Conservation (phyloP, 257 asterid species). For the Cordia subcordata region DNA sequence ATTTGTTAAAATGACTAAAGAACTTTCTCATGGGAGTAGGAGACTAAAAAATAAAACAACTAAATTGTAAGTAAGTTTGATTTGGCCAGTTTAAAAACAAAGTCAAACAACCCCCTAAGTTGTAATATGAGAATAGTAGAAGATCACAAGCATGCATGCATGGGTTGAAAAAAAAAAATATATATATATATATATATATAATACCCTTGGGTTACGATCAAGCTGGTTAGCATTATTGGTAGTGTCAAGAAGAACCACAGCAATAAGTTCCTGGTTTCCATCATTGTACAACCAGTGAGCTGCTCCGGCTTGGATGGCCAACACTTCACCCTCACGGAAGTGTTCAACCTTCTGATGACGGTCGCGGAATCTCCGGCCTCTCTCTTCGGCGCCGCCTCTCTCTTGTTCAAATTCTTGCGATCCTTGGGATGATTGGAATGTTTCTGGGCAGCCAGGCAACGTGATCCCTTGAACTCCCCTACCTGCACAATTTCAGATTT, state of each 20-base stretch:
- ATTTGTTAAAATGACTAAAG: too few relatives aligned
- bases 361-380: slow-evolving; percentile 32
- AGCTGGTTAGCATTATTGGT: slow-evolving; percentile 52
- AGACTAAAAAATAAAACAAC: too few relatives aligned
- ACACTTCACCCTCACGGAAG: slow-evolving; percentile 41
- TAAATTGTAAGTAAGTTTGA: too few relatives aligned
- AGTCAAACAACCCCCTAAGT: too few relatives aligned
- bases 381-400: slow-evolving; percentile 5
- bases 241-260: slow-evolving; percentile 36
- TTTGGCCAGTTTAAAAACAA: too few relatives aligned
- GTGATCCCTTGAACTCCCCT: slow-evolving; percentile 35
- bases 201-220: slow-evolving; percentile 51
- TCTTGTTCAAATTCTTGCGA: not conserved
- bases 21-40: too few relatives aligned
- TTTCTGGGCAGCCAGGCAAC: slow-evolving; percentile 70
- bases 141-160: too few relatives aligned
- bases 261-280: slow-evolving; percentile 45
- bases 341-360: slow-evolving; percentile 44
- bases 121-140: not conserved
- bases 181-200: too few relatives aligned
- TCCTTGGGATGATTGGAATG: slow-evolving; percentile 47
- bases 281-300: slow-evolving; percentile 65
- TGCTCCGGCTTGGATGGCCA: slow-evolving; percentile 50
- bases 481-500: slow-evolving; percentile 29
- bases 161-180: too few relatives aligned